Percentiles rank a stretch among this genome's conserved stretches.
Conservation (phyloP, 1,284 basidiomycete genomes). For the Ceratobasidium sp. region DNA sequence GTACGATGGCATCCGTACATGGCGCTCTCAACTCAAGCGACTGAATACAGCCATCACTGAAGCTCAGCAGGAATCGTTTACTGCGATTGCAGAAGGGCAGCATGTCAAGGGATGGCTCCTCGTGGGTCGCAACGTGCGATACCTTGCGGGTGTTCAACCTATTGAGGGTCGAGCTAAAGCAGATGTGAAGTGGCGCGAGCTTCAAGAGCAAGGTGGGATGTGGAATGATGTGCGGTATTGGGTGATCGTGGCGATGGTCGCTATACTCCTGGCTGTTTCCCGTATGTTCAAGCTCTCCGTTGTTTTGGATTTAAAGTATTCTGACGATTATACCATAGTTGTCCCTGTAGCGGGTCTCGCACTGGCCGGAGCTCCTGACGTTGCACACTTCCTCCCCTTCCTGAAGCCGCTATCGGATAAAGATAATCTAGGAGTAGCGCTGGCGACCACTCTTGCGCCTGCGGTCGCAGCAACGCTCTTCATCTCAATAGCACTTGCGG, state of each 20-base stretch:
- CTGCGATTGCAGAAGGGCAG: slow-evolving; percentile 75
- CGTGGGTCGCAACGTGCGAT: slow-evolving; percentile 74
- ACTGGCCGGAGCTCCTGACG: slow-evolving; percentile 75
- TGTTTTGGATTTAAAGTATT: neutral
- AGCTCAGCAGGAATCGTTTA: slow-evolving; percentile 73
- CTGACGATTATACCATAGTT: slow-evolving; percentile 62
- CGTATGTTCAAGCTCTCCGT: slow-evolving; percentile 63
- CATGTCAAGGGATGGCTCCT: slow-evolving; percentile 81
- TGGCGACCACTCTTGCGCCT: slow-evolving; percentile 76
- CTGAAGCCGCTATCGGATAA: slow-evolving; percentile 66
- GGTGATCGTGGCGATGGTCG: slow-evolving; percentile 66
- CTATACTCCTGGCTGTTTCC: slow-evolving; percentile 68
- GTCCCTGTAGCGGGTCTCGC: slow-evolving; percentile 76
- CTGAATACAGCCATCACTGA: slow-evolving; percentile 78
- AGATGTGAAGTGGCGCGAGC: slow-evolving; percentile 81
- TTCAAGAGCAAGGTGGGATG: slow-evolving; percentile 69
- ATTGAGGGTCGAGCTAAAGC: slow-evolving; percentile 84
- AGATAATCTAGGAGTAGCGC: slow-evolving; percentile 67
- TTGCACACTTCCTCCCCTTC: slow-evolving; percentile 77
- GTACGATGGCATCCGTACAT: slow-evolving; percentile 75
- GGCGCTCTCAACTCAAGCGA: slow-evolving; percentile 75
- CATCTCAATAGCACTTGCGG: slow-evolving; percentile 65
- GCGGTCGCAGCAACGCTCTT: slow-evolving; percentile 72
- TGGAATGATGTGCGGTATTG: slow-evolving; percentile 67
- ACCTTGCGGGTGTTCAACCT: slow-evolving; percentile 72